Conservation (phyloP, 2,329 filamentous ascomycete genomes). For the Monilinia fructigena region DNA sequence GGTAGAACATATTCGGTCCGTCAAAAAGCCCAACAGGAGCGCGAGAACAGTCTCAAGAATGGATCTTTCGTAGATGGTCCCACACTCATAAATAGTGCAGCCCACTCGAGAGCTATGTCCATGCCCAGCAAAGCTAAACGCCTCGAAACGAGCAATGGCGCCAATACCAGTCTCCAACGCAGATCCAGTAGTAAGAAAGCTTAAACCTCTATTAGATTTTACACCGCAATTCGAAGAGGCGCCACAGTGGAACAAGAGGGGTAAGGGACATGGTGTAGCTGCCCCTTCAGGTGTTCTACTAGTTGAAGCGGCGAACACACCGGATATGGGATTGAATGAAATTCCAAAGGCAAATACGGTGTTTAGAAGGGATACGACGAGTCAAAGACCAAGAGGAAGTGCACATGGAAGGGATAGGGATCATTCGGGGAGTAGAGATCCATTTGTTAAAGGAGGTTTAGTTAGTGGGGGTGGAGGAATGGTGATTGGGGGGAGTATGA, state of each 20-base stretch:
- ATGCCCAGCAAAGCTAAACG: constrained; percentile 27
- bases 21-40: constrained; percentile 40
- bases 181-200: constrained; percentile 19
- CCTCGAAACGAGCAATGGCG: constrained; percentile 18
- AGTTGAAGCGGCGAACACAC: constrained; percentile 46
- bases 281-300: constrained; percentile 46
- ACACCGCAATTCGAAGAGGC: constrained; percentile 63
- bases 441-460: constrained; percentile 29
- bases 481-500: not conserved
- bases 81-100: constrained; percentile 51
- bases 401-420: constrained; percentile 22
- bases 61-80: constrained; percentile 56
- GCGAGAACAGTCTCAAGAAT: constrained; percentile 32
- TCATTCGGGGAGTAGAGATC: constrained; percentile 13
- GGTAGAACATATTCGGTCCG: constrained; percentile 51
- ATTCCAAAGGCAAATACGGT: constrained; percentile 30
- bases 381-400: constrained; percentile 21
- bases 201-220: constrained; percentile 66
- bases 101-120: constrained; percentile 35
- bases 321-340: constrained; percentile 27
- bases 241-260: constrained; percentile 55
- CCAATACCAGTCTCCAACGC: constrained; percentile 22
- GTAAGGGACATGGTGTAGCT: constrained; percentile 51
- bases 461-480: constrained; percentile 11
- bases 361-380: constrained; percentile 32